Base-by-base conservation (phyloP, 2,329 filamentous ascomycete species). In the Dendryphion nanum region DNA sequence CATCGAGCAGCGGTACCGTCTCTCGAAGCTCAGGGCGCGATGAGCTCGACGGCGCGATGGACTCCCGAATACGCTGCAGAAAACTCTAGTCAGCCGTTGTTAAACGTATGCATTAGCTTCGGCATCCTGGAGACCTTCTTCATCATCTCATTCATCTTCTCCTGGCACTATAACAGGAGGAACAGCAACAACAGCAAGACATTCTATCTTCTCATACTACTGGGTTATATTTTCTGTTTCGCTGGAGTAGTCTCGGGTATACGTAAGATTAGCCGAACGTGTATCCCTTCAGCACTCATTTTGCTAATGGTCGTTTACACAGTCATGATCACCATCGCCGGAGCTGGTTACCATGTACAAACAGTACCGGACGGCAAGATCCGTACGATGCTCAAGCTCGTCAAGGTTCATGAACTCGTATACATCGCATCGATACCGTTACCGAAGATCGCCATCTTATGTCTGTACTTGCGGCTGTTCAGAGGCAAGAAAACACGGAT, bases 81-180 rank as follows among this genome's bases (percentile, higher is more conserved):
- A 14, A 35, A 35, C 16, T 36, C 38, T 5, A 41, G 46, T 20
- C 42, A 44, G 21, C 41, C 46, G n/a, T 28, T 51, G 23, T 18
- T 51, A 16, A 46, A 51, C 29, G 40, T 51, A 17, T 51, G 46
- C 46, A 51, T 53, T 17, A 38, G 33, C 8, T 48, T 53, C 36
- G 48, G 48, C 6, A 41, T 50, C n/a, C 30, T 51, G 4, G 48
- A 51, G 26, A 51, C 50, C 2, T 36, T 49, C 19, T 50, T 53
- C 32, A 38, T 53, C 18, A 42, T 45, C 19, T 38, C 42, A 2
- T 53, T 51, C 34, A 24, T 51, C 18, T 41, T 51, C 8, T 53
- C 50, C 5, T 48, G 48, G 48, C 41, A 50, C 30, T 45, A 41
- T 37, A 53, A 51, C 35, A 43, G 23, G 15, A 40, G 36, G 30